Conservation (phyloP, 352 stramenopile genomes). For the Pythium phragmitis region DNA sequence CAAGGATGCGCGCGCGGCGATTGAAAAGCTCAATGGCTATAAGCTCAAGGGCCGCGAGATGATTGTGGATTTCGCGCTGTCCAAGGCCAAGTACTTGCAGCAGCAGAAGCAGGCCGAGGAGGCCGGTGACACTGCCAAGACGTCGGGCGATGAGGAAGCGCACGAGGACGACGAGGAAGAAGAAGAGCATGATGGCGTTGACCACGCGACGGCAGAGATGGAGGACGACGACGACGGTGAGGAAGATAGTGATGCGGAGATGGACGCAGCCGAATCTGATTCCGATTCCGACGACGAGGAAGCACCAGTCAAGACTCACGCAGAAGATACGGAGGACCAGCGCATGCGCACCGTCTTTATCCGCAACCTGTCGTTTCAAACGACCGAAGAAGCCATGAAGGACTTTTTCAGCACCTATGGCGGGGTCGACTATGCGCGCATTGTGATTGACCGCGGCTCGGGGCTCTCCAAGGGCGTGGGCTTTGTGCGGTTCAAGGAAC, state of each 20-base stretch:
- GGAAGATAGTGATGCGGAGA: constrained; percentile 32
- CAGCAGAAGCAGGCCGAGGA: constrained; percentile 47
- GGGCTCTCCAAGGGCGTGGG: constrained; percentile 78
- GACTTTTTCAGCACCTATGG: constrained; percentile 77
- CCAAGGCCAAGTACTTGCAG: constrained; percentile 77
- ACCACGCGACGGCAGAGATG: constrained; percentile 38
- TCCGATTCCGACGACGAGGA: constrained; percentile 36
- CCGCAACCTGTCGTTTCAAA: constrained; percentile 86
- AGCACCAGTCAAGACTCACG: constrained; percentile 22
- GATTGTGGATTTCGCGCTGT: constrained; percentile 83
- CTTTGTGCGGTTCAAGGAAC: constrained; percentile 79
- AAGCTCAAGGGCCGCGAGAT: constrained; percentile 85
- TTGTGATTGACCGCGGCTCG: constrained; percentile 81
- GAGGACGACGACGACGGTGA: constrained; percentile 35
- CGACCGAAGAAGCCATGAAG: constrained; percentile 62
- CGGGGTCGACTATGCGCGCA: constrained; percentile 72
- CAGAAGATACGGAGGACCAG: constrained; percentile 74
- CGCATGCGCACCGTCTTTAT: constrained; percentile 82
- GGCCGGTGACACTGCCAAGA: constrained; percentile 34
- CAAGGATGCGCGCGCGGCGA: constrained; percentile 54
- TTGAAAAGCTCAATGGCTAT: constrained; percentile 69
- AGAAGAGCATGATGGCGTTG: constrained; percentile 36
- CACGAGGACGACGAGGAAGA: constrained; percentile 11
- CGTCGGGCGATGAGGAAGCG: constrained; percentile 25
- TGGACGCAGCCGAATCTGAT: constrained; percentile 33